phyloP scores from a whole-genome alignment of 176 grass and related monocot genomes.

The Secale cereale region DNA sequence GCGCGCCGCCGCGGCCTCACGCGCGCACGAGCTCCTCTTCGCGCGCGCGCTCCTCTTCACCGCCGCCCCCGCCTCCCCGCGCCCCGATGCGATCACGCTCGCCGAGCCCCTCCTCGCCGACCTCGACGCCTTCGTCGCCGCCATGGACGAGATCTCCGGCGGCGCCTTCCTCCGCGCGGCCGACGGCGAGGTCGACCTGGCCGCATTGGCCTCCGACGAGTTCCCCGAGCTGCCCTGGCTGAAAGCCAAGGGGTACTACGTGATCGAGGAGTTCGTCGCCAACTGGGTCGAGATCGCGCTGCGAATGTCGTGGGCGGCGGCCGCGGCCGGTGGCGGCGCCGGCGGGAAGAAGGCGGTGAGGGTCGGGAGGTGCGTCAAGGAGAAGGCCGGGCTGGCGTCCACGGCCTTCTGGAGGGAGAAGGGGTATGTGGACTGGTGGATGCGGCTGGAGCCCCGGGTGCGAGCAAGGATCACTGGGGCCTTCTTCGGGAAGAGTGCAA shows the following conservation, averaged over 20 bases:
- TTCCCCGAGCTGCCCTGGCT: conserved; percentile 86
- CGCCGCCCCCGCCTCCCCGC: conserved; percentile 31
- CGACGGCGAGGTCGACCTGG: conserved; percentile 35
- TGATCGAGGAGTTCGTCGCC: conserved; percentile 68
- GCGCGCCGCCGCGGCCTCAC: conserved; percentile 46
- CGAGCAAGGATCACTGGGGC: conserved; percentile 55
- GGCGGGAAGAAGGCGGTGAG: conserved; percentile 52
- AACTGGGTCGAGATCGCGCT: conserved; percentile 86
- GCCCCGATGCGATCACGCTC: conserved; percentile 56
- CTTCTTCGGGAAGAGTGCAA: conserved; percentile 68
- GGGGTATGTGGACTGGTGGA: conserved; percentile 93
- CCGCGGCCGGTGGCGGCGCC: conserved; percentile 35
- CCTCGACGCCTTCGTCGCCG: conserved; percentile 59
- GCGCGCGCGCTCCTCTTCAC: conserved; percentile 53
- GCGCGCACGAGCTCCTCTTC: conserved; percentile 33
- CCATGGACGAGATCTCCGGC: conserved; percentile 82
- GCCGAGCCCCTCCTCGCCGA: conserved; percentile 62
- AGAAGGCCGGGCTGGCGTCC: conserved; percentile 68
- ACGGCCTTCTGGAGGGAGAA: conserved; percentile 94
- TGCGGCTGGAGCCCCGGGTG: conserved; percentile 54
- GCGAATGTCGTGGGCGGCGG: conserved; percentile 58
- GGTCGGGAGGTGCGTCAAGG: conserved; percentile 59
- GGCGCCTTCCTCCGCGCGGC: conserved; percentile 65
- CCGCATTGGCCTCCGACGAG: conserved; percentile 28
- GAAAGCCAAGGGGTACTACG: conserved; percentile 79